Evolutionary conservation across 305 asterid species (phyloP), one percentile per base, ranked within the genome.

Genomic region (Galium porrigens): DNA sequence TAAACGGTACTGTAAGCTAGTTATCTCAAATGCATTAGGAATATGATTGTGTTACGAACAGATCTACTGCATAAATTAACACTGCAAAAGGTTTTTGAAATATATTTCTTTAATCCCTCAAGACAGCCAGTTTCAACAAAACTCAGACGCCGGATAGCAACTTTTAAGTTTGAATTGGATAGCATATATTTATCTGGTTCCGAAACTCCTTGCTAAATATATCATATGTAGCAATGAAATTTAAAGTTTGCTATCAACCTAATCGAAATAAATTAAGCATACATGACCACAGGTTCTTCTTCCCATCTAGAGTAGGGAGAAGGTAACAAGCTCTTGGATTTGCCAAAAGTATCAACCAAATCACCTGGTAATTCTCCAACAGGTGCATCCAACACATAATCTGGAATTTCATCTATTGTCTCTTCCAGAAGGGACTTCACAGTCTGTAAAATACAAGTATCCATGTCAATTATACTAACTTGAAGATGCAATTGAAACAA

Each of bases 351-450:
- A 30, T 85, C 81, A 2, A 77, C 22, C 64, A 72, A 72, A 49
- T 78, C 81, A 29, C 76, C 52, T 0, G 86, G 69, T 0, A 76
- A 80, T 49, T 71, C 74, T 14, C 73, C 75, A 36, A 88, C 55
- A 32, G 88, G 88, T 11, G 90, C 57, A 77, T 88, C 96, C 85
- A 90, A 78, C 4, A 90, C 92, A 4, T 74, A 80, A 68, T 88
- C 94, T 0, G 96, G 92, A 64, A 90, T 79, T 0, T 84, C 83
- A 67, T 58, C 85, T 52, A 85, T 66, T 1, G 94, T 80, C 79
- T 90, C 96, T 64, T 86, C 95, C 44, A 90, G 74, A 64, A 90
- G 79, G 60, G 88, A 74, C 72, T 80, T 81, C 33, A 88, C 14
- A 6, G 88, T 88, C 97, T 88, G 82, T 81, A 72, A 69, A 39